Percentiles rank a stretch among this genome's conserved stretches.
phyloP scores from a whole-genome alignment of 2,329 filamentous ascomycete genomes.

The Sphaerulina musiva region DNA sequence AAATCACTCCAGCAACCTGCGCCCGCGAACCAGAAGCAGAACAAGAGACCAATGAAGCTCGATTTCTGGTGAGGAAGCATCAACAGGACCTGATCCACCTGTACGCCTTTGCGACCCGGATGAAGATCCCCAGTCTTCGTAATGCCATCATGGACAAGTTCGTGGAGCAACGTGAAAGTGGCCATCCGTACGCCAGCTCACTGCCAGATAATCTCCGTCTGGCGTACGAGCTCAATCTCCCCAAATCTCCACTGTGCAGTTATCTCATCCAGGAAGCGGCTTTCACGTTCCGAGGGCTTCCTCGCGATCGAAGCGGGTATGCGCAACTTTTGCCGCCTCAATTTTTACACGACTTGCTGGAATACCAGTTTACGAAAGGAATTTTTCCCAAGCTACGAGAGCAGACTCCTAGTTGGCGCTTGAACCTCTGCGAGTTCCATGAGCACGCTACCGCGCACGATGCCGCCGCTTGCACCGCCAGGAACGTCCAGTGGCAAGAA shows the following conservation, averaged over 20 bases:
- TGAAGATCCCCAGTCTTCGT: conserved; percentile 1
- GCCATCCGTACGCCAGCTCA: conserved; percentile 3
- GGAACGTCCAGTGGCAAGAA: conserved; percentile 1
- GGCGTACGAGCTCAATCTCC: conserved; percentile 4
- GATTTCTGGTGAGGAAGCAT: conserved; percentile 5
- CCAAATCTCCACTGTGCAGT: neutral
- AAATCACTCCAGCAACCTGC: conserved; percentile 3
- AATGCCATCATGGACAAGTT: conserved; percentile 8
- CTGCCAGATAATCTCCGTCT: conserved; percentile 1
- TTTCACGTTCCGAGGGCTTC: conserved; percentile 4
- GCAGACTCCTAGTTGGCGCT: conserved; percentile 4
- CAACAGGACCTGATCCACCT: conserved; percentile 7
- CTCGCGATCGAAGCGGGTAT: conserved; percentile 2
- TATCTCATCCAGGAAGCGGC: conserved; percentile 9
- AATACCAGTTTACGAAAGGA: conserved; percentile 5
- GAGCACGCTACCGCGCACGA: neutral
- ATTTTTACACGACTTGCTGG: conserved; percentile 5
- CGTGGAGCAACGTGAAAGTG: conserved; percentile 4
- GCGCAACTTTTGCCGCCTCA: conserved; percentile 5
- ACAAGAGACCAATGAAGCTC: conserved; percentile 5
- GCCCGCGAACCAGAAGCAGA: conserved; percentile 4
- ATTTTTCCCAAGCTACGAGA: conserved; percentile 6
- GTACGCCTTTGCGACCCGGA: conserved; percentile 6
- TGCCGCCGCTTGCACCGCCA: neutral
- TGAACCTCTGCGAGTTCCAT: conserved; percentile 4